Conservation (phyloP, 2,329 filamentous ascomycete species). For the Ascochyta koolunga region DNA sequence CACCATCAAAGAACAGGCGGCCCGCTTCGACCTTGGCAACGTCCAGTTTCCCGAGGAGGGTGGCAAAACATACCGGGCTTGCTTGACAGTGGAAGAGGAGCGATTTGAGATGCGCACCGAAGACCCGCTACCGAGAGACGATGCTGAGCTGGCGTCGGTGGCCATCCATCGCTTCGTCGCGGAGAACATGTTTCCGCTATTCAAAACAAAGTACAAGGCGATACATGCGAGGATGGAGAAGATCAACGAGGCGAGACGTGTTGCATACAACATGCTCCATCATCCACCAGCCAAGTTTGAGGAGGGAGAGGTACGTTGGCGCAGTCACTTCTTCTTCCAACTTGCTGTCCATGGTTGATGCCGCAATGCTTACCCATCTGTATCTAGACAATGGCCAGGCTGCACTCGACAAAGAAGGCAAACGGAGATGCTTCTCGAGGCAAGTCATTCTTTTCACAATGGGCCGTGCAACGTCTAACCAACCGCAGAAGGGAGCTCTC, state of each 20-base stretch:
- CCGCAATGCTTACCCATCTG: background rate
- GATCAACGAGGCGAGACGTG: constrained; percentile 34
- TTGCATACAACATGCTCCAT: constrained; percentile 24
- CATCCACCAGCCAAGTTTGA: constrained; percentile 18
- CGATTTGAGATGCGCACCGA: constrained; percentile 27
- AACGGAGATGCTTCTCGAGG: constrained; percentile 3
- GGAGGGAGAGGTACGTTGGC: constrained; percentile 32
- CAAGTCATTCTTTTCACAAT: background rate
- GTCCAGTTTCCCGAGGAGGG: constrained; percentile 28
- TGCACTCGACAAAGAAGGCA: constrained; percentile 14
- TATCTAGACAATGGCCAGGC: constrained; percentile 22
- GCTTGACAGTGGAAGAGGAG: constrained; percentile 27
- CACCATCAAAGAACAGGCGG: constrained; percentile 29
- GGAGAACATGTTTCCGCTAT: constrained; percentile 28
- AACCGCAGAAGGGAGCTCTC: background rate
- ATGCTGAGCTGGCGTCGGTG: constrained; percentile 21
- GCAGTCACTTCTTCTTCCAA: no score
- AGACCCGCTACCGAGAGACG: constrained; percentile 25
- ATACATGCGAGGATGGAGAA: constrained; percentile 25
- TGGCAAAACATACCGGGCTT: constrained; percentile 17
- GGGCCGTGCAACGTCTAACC: background rate
- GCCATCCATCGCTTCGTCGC: constrained; percentile 35
- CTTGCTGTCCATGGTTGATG: no score
- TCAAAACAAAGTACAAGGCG: constrained; percentile 33
- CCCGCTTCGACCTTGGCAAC: constrained; percentile 38